Evolutionary conservation across 768 basidiomycete species (phyloP), one percentile per base, ranked within the genome.

Genomic region (Russula ochroleuca): DNA sequence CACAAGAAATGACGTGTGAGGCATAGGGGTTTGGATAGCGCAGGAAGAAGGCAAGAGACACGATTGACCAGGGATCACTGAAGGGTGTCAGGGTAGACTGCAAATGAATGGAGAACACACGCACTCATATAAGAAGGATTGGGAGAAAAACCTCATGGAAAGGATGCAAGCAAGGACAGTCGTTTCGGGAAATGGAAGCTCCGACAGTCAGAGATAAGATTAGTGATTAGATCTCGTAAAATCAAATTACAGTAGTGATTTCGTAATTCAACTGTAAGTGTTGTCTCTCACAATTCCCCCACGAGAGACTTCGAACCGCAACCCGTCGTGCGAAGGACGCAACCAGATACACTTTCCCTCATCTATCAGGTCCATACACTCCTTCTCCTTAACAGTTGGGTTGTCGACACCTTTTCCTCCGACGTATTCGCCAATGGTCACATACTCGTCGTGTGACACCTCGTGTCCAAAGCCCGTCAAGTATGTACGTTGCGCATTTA

Each of bases 21-120:
- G 95, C 92, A 71, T 92, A 93, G 54, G 95, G 94, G 73, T 97
- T 98, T 4, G 95, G 95, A 75, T 97, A 98, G 67, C 95, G 89
- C 63, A 97, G 79, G 73, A 95, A 95, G 80, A 90, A 97, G 14
- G 95, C 95, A 67, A 96, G 81, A 21, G 95, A 86, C 63, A 96
- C 91, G 69, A 91, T 95, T 62, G 91, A 81, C 85, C 95, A 94
- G 74, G 94, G 85, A 83, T 97, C 92, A 81, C 94, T 94, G 69
- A 8, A 17, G 17, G 65, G 31, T 17, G 63, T 59, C 51, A 69
- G 69, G 15, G 2, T 19, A 21, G n/a, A 63, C 48, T 28, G 11
- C 7, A 64, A 37, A 21, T 9, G 53, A 47, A 56, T 41, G 45
- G 19, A 49, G 28, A 25, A 5, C 2, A 60, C 2, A 80, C 81